These are phyloP conservation scores for Botrytis sinoallii DNA, from an alignment of 2,329 filamentous ascomycete species.

Conservation along the genomic window DNA sequence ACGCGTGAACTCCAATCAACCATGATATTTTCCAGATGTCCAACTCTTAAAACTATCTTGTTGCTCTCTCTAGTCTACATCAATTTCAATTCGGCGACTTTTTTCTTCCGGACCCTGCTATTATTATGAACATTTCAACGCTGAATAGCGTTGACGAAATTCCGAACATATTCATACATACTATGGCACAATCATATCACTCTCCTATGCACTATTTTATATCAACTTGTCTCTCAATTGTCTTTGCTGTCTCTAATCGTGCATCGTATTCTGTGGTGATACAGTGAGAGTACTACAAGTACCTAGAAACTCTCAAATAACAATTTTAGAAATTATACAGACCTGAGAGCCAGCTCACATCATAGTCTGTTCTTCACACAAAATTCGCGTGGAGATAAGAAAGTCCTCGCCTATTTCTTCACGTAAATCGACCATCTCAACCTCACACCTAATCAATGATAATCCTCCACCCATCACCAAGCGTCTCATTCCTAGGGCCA, in stretches of 20 bases:
- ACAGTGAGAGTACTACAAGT: background rate
- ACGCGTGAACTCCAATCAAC: background rate
- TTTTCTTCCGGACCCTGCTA: too few relatives aligned
- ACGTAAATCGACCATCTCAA: background rate
- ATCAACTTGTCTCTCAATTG: too few relatives aligned
- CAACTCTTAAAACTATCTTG: background rate
- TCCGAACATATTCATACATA: too few relatives aligned
- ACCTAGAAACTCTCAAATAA: too few relatives aligned
- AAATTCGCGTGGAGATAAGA: background rate
- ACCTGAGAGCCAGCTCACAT: background rate
- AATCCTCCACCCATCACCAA: slow-evolving; percentile 15
- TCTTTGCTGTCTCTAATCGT: too few relatives aligned
- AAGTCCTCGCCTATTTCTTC: background rate
- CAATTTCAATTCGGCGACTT: too few relatives aligned
- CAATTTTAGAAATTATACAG: background rate
- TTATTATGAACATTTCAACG: too few relatives aligned
- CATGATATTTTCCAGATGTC: background rate
- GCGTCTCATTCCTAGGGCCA: background rate
- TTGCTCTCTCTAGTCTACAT: background rate
- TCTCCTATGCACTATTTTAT: too few relatives aligned
- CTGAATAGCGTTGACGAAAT: too few relatives aligned
- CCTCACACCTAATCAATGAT: background rate
- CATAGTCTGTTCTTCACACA: background rate
- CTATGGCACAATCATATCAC: too few relatives aligned
- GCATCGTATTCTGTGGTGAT: background rate